Conservation (phyloP, 768 basidiomycete species). For the Tubosaeta brunneosetosa region DNA sequence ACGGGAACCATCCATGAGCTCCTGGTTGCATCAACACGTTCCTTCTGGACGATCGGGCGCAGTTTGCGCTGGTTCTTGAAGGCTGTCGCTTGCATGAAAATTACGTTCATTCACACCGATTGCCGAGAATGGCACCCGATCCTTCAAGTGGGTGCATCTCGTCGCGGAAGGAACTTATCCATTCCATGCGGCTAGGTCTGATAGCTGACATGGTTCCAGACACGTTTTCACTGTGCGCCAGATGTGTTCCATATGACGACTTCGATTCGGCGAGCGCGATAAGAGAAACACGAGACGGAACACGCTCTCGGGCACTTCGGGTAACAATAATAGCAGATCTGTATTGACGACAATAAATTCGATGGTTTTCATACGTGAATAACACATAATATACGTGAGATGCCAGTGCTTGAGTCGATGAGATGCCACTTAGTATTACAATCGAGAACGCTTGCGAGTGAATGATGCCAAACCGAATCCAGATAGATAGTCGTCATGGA, state of each 20-base stretch:
- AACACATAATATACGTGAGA: conserved; percentile 9
- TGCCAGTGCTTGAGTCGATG: conserved; percentile 4
- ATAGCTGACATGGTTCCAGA: not conserved
- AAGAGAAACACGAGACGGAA: not conserved
- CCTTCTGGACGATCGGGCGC: not conserved
- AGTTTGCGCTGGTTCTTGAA: not conserved
- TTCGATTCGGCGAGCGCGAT: not conserved
- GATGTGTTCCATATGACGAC: not conserved
- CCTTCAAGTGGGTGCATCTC: not conserved
- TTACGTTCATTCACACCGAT: not conserved
- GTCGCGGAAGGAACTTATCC: conserved; percentile 7
- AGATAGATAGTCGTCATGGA: not conserved
- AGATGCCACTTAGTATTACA: conserved; percentile 5
- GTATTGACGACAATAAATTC: not conserved
- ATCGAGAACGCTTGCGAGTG: conserved; percentile 2
- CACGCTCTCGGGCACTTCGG: not conserved
- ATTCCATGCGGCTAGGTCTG: not conserved
- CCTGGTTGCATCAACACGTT: conserved; percentile 1
- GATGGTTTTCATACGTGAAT: conserved; percentile 1
- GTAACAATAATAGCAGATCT: not conserved
- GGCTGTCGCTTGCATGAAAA: not conserved
- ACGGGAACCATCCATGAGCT: not conserved
- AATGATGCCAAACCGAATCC: not conserved
- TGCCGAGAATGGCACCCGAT: not conserved
- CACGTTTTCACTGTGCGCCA: not conserved